These are phyloP conservation scores for Lagenidium giganteum DNA, from an alignment of 352 stramenopile genomes.

Conservation along the genomic window DNA sequence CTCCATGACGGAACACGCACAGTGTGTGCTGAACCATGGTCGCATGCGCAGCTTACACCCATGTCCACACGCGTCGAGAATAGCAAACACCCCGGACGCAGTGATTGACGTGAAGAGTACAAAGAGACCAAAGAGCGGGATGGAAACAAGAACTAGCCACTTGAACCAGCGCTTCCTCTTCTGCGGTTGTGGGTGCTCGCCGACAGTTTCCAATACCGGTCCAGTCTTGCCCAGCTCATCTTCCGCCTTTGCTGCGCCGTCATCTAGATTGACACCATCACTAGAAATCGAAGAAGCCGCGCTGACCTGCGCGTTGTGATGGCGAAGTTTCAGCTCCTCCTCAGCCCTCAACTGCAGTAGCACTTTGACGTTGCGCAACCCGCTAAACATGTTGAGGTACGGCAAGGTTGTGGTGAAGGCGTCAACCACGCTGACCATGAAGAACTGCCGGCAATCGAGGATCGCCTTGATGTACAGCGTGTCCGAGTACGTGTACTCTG, in stretches of 20 bases:
- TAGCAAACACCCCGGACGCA: constrained; percentile 22
- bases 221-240: background rate
- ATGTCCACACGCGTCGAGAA: constrained; percentile 10
- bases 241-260: background rate
- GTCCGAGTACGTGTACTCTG: constrained; percentile 15
- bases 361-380: constrained; percentile 22
- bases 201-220: no score
- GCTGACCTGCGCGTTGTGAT: no score
- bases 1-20: constrained; percentile 39
- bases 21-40: constrained; percentile 33
- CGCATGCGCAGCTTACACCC: constrained; percentile 37
- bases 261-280: no score
- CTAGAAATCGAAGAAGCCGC: no score
- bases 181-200: no score
- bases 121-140: constrained; percentile 21
- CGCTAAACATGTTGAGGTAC: constrained; percentile 25
- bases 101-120: constrained; percentile 28
- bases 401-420: constrained; percentile 17
- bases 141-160: no score
- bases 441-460: constrained; percentile 23
- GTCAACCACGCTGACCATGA: constrained; percentile 20
- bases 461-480: constrained; percentile 12
- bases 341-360: constrained; percentile 10
- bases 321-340: background rate
- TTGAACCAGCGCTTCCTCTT: no score